These are phyloP conservation scores for Pyrenophora teres DNA, from an alignment of 2,329 filamentous ascomycete species.

Conservation along the genomic window DNA sequence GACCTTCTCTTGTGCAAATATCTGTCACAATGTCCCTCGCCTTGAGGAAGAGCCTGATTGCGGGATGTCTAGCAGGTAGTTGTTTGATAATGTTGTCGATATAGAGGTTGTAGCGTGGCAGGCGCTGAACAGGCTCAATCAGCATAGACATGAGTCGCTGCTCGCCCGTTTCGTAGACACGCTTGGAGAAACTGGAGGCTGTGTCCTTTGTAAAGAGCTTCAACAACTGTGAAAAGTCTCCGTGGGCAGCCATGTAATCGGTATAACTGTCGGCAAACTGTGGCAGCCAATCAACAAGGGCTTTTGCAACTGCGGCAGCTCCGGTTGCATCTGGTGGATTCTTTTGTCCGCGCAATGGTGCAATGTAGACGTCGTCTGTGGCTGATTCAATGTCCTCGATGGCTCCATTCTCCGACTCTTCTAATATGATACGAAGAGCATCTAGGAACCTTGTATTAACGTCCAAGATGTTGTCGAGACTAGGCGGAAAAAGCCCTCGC, in stretches of 20 bases:
- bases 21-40: slow-evolving; percentile 93
- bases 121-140: slow-evolving; percentile 92
- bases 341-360: slow-evolving; percentile 40
- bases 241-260: slow-evolving; percentile 89
- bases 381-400: slow-evolving; percentile 72
- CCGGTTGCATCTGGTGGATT: slow-evolving; percentile 73
- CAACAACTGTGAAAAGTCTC: slow-evolving; percentile 81
- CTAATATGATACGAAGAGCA: slow-evolving; percentile 74
- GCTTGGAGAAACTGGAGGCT: slow-evolving; percentile 79
- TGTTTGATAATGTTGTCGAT: slow-evolving; percentile 94
- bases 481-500: slow-evolving; percentile 77
- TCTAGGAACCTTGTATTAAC: slow-evolving; percentile 81
- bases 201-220: slow-evolving; percentile 76
- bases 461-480: slow-evolving; percentile 77
- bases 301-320: slow-evolving; percentile 74
- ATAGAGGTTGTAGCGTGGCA: slow-evolving; percentile 92
- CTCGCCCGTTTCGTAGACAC: slow-evolving; percentile 82
- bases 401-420: slow-evolving; percentile 82
- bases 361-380: slow-evolving; percentile 47
- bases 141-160: slow-evolving; percentile 88
- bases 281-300: slow-evolving; percentile 90
- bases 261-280: slow-evolving; percentile 89
- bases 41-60: slow-evolving; percentile 79
- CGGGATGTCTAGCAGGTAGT: slow-evolving; percentile 83
- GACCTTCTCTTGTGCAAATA: slow-evolving; percentile 89